Conservation (phyloP, 73 alveolate genomes). For the Uronychia binucleata region DNA sequence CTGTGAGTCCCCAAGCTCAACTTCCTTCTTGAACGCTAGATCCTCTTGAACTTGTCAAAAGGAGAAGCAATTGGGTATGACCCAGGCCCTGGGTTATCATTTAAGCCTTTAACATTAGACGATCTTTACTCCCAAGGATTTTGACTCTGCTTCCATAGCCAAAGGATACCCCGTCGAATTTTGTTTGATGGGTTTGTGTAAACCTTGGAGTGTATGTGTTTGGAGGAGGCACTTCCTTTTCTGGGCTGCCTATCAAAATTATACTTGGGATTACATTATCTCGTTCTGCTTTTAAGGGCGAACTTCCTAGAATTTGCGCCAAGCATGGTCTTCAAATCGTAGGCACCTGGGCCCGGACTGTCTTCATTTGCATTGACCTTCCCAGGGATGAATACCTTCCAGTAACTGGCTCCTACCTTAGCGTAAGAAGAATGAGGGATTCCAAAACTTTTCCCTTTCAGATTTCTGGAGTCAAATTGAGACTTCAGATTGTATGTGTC, state of each 20-base stretch:
- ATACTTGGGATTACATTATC: neutral
- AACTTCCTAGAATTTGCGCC: neutral
- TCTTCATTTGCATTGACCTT: neutral
- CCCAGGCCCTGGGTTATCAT: neutral
- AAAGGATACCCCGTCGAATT: neutral
- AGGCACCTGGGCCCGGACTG: neutral
- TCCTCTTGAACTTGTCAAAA: neutral
- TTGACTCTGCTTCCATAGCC: neutral
- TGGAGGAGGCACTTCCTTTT: neutral
- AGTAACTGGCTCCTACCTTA: neutral
- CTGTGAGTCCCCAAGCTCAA: too few relatives aligned
- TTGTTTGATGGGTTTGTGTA: neutral
- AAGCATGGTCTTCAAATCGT: neutral
- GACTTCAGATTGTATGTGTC: neutral
- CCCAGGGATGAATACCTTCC: neutral
- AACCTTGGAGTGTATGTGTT: neutral
- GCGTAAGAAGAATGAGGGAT: neutral
- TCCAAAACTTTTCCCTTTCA: neutral
- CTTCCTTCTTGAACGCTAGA: neutral
- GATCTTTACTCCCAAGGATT: neutral
- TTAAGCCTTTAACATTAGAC: neutral
- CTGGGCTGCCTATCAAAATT: neutral
- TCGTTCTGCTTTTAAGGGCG: neutral
- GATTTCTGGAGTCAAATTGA: neutral
- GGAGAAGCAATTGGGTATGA: neutral